phyloP scores from a whole-genome alignment of 768 basidiomycete genomes.

The Boletus subcaerulescens region DNA sequence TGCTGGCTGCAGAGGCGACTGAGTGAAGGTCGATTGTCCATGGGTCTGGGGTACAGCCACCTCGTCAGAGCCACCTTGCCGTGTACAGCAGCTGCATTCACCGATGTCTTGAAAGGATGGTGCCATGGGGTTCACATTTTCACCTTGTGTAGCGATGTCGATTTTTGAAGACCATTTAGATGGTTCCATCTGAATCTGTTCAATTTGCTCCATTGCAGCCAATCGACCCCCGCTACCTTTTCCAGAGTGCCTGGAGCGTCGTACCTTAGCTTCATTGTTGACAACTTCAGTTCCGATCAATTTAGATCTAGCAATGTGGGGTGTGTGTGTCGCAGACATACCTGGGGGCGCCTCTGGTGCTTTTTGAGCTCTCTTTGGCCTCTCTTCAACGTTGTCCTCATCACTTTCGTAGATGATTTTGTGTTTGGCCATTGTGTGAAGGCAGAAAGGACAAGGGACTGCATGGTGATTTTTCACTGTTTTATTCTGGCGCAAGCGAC shows the following conservation, averaged over 20 bases:
- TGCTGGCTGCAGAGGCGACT: neutral
- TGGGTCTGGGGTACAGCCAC: neutral
- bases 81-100: neutral
- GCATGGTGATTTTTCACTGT: neutral
- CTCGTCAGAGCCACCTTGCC: neutral
- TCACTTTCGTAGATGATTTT: neutral
- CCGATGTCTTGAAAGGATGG: neutral
- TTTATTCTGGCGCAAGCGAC: neutral
- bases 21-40: neutral
- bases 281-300: too few relatives aligned
- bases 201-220: neutral
- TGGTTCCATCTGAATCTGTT: neutral
- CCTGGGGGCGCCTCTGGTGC: neutral
- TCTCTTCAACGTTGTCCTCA: neutral
- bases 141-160: neutral
- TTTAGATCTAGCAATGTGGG: too few relatives aligned
- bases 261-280: too few relatives aligned
- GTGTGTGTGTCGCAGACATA: too few relatives aligned
- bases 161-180: neutral
- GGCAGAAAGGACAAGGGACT: neutral
- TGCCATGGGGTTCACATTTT: conserved; percentile 8
- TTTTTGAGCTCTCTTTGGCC: neutral
- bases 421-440: neutral
- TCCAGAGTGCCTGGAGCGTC: neutral
- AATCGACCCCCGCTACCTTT: conserved; percentile 2